A percentile compares a stretch with the other conserved stretches of the same genome.
These are phyloP conservation scores for Claviceps maximensis DNA, from an alignment of 2,329 filamentous ascomycete species.

Conservation along the genomic window DNA sequence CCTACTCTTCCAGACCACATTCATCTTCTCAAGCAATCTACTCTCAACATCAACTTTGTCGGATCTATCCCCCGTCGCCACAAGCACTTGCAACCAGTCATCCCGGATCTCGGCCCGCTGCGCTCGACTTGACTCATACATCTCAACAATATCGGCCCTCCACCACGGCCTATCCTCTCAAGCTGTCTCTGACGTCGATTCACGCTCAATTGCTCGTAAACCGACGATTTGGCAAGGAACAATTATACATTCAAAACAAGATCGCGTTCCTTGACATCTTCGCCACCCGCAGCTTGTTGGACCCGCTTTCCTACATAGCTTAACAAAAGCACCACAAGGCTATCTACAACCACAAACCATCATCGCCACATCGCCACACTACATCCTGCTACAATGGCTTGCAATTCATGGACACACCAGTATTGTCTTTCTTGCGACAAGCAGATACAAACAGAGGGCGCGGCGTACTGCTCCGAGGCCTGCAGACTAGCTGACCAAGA, in stretches of 20 bases:
- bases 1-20: neutral
- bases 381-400: constrained; percentile 28
- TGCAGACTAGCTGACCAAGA: constrained; percentile 84
- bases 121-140: constrained; percentile 10
- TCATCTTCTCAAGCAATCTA: neutral
- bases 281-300: neutral
- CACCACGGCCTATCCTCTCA: neutral
- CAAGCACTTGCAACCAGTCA: neutral
- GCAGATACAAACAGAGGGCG: constrained; percentile 57
- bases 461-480: constrained; percentile 82
- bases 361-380: constrained; percentile 8
- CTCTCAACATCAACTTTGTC: neutral
- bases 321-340: neutral
- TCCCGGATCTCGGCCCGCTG: constrained; percentile 6
- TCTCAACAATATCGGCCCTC: constrained; percentile 5
- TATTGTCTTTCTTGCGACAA: constrained; percentile 92
- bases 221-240: no score
- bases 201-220: no score
- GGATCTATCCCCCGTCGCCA: neutral
- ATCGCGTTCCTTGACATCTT: neutral
- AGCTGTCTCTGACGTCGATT: no score
- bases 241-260: no score
- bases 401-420: constrained; percentile 67
- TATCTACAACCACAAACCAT: constrained; percentile 9
- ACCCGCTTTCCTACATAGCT: neutral